These are phyloP conservation scores for Begonia masoniana DNA, from an alignment of 306 rosid species.

Conservation along the genomic window DNA sequence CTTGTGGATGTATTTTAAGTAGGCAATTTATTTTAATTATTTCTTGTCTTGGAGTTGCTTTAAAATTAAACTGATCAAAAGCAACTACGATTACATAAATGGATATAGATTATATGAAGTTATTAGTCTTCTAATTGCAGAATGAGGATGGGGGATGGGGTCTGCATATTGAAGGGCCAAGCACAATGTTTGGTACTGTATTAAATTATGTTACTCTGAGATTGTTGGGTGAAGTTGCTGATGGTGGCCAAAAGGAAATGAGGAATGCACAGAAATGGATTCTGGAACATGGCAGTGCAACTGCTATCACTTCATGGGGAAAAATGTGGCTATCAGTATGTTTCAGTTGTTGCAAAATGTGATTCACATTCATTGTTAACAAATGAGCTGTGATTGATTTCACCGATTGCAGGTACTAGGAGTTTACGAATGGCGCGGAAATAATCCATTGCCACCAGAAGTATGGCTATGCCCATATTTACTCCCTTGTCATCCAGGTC, in stretches of 20 bases:
- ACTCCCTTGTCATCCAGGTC: conserved; percentile 21
- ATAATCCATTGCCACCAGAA: conserved; percentile 30
- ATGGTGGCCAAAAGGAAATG: conserved; percentile 18
- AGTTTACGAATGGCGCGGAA: conserved; percentile 26
- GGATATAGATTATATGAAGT: background rate
- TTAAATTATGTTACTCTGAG: conserved; percentile 19
- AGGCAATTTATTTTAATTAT: background rate
- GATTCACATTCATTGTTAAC: background rate
- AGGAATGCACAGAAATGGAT: conserved; percentile 20
- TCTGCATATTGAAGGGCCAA: conserved; percentile 28
- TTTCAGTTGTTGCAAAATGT: background rate
- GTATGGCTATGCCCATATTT: conserved; percentile 22
- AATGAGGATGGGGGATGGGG: conserved; percentile 34
- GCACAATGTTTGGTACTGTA: conserved; percentile 25
- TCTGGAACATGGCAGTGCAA: conserved; percentile 22
- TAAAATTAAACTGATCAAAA: background rate
- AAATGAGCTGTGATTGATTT: background rate
- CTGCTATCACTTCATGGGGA: conserved; percentile 27
- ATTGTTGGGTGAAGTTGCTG: conserved; percentile 25
- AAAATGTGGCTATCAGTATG: conserved; percentile 31
- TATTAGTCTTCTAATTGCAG: conserved; percentile 8
- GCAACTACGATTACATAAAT: background rate
- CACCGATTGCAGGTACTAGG: conserved; percentile 18
- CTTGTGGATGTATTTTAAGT: too few species aligned
- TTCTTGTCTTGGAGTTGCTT: background rate